Evolutionary conservation across 371 early-diverging fungal genomes (phyloP).

Genomic region (Capillidium rhysosporum): DNA sequence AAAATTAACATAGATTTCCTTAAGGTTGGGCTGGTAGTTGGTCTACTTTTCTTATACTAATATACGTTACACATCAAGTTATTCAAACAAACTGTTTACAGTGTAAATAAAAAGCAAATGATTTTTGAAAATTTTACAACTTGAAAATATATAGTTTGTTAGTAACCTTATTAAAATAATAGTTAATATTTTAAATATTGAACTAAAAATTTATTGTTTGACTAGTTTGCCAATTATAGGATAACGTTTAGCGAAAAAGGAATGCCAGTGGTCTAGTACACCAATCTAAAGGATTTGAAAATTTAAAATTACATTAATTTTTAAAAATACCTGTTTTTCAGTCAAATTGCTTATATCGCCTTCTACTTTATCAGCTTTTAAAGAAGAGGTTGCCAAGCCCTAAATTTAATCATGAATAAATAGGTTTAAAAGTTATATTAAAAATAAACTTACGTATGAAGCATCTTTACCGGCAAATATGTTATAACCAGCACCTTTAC

Average conservation of each 20-base stretch:
- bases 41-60: too few relatives aligned
- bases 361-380: conserved; percentile 51
- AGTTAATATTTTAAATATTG: too few relatives aligned
- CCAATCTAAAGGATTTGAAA: background rate
- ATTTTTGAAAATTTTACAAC: too few relatives aligned
- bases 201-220: background rate
- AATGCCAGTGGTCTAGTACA: background rate
- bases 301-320: background rate
- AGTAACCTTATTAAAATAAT: too few relatives aligned
- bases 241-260: background rate
- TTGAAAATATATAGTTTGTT: too few relatives aligned
- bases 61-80: too few relatives aligned
- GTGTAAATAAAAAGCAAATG: too few relatives aligned
- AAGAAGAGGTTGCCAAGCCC: conserved; percentile 56
- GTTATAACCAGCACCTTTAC: conserved; percentile 38
- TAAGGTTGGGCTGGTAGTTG: too few relatives aligned
- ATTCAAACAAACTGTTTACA: too few relatives aligned
- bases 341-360: conserved; percentile 39
- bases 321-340: conserved; percentile 27
- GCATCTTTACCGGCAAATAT: conserved; percentile 71
- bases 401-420: conserved; percentile 9
- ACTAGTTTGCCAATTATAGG: background rate
- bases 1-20: too few relatives aligned
- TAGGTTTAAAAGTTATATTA: background rate
- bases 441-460: conserved; percentile 22